These are phyloP conservation scores for Trebouxia sp. DNA, from an alignment of 139 green algal species.

Conservation along the genomic window DNA sequence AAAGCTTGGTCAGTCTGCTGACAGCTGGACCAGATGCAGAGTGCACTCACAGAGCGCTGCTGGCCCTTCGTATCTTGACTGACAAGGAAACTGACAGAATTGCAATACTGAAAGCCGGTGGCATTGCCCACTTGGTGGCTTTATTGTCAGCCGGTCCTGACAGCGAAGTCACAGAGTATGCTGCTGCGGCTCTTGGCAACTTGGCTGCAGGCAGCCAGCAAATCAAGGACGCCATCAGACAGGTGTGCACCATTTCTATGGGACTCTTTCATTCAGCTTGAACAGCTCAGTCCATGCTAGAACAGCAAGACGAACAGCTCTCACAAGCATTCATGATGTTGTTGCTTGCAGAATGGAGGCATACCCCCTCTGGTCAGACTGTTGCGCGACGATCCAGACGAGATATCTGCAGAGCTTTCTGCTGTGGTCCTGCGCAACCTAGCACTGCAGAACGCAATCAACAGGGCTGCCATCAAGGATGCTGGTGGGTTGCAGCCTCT, in stretches of 20 bases:
- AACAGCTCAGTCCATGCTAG: background rate
- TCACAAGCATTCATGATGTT: background rate
- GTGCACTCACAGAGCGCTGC: conserved; percentile 42
- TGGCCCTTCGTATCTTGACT: conserved; percentile 45
- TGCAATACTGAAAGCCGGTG: conserved; percentile 38
- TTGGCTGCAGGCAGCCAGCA: conserved; percentile 43
- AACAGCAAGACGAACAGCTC: background rate
- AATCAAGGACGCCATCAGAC: conserved; percentile 42
- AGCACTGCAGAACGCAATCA: conserved; percentile 39
- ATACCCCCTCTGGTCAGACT: conserved; percentile 44
- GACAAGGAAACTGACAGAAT: conserved; percentile 43
- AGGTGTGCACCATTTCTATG: conserved; percentile 24
- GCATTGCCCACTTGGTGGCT: conserved; percentile 32
- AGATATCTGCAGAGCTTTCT: conserved; percentile 47
- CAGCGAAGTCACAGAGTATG: conserved; percentile 44
- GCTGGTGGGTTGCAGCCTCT: conserved; percentile 44
- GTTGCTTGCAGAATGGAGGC: conserved; percentile 29
- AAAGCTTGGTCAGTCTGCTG: conserved; percentile 41
- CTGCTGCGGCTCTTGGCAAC: conserved; percentile 44
- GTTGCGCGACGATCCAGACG: conserved; percentile 37
- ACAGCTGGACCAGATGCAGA: conserved; percentile 15
- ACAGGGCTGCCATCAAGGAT: conserved; percentile 37
- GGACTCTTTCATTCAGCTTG: background rate
- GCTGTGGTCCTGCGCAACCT: conserved; percentile 51
- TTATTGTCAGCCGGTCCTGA: conserved; percentile 29